Evolutionary conservation across 2,329 filamentous ascomycete genomes (phyloP).

Genomic region (Bipolaris zeicola): DNA sequence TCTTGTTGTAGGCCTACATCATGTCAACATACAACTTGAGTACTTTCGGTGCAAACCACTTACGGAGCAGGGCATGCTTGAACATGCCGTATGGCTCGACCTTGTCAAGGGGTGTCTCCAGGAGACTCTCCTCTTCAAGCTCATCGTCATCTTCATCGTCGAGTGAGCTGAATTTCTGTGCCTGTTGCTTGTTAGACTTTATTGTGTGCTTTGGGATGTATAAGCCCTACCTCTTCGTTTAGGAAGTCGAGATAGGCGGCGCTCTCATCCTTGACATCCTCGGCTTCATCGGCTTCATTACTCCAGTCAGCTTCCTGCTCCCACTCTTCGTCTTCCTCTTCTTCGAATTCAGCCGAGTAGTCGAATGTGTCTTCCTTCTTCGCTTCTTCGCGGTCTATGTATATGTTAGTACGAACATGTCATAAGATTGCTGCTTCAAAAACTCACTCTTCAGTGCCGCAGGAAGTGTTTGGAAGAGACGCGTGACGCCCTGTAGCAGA

Average conservation of each 20-base stretch:
- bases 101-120: conserved; percentile 94
- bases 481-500: conserved; percentile 83
- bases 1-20: conserved; percentile 80
- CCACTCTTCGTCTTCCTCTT: conserved; percentile 84
- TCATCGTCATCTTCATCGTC: conserved; percentile 80
- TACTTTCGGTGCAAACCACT: conserved; percentile 47
- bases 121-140: conserved; percentile 86
- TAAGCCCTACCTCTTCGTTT: conserved; percentile 74
- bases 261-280: conserved; percentile 83
- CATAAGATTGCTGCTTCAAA: neutral
- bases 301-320: conserved; percentile 74
- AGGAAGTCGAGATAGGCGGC: conserved; percentile 95
- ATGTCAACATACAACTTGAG: conserved; percentile 29
- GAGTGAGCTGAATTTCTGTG: conserved; percentile 79
- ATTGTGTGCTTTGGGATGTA: neutral
- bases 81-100: conserved; percentile 93
- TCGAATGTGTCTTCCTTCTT: conserved; percentile 82
- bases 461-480: conserved; percentile 90
- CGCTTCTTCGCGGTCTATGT: conserved; percentile 81
- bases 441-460: conserved; percentile 79
- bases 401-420: conserved; percentile 28
- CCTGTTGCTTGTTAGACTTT: conserved; percentile 56
- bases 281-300: conserved; percentile 66
- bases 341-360: conserved; percentile 73
- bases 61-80: conserved; percentile 80